Evolutionary conservation across 1,139 yeast species (phyloP), one percentile per base, ranked within the genome.

Genomic region (Candida sp.): DNA sequence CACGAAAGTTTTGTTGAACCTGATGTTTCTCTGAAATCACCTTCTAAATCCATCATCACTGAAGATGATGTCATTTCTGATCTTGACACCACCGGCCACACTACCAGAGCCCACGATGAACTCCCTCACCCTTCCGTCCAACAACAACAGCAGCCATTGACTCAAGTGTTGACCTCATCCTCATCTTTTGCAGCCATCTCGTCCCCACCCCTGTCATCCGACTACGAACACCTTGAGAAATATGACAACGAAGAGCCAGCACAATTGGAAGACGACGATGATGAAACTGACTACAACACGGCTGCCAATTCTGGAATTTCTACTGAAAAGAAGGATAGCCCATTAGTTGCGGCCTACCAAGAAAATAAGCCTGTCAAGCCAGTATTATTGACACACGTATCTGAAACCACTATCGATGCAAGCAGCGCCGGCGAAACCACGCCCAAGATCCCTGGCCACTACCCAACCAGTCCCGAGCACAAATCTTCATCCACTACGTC

Each of bases 101-200:
- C 30, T n/a, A 25, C 27, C 11, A 31, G 30, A 34, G n/a, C 8
- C 9, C 25, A 12, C 25, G 42, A 30, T 7, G 42, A 47, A 3
- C 44, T 40, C 12, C 42, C 49, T 12, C 38, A 42, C 27, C 37
- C 44, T 23, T 33, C 49, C n/a, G 26, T 47, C 30, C 32, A 32
- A 12, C 43, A 41, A 9, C 31, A 32, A 5, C 44, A 42, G 5
- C 49, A 49, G 37, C 34, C 45, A 22, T 51, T 53, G 33, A 47
- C 55, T 37, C 71, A 70, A 37, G 73, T 70, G 3, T 65, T 65
- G 51, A 71, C 79, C 2, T 57, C 73, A 2, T 62, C 65, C 6
- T 73, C 78, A 1, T 74, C 80, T 4, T 76, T 71, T 63, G 79
- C 80, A 11, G 79, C 78, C 6, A 73, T 76, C 25, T 73, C 79